Percentiles rank a stretch among this genome's conserved stretches.
Evolutionary conservation across 192 early-diverging fungal species (phyloP).

Genomic region (Backusella parvicylindrica): DNA sequence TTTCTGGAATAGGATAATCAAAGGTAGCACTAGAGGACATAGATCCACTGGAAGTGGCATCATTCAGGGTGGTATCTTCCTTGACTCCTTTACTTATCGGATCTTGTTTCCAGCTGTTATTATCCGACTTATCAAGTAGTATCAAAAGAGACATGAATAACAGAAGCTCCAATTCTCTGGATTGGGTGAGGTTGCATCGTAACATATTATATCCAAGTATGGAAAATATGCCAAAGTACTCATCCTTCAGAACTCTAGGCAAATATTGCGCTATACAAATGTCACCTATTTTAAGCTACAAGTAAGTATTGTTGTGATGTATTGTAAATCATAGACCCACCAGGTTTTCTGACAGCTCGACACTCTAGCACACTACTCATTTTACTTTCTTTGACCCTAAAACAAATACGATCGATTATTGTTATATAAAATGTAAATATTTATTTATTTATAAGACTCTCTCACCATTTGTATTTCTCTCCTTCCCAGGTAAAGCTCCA

Average conservation of each 20-base stretch:
- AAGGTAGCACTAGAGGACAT: not conserved
- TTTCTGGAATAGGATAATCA: slow-evolving; percentile 1
- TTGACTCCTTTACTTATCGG: not conserved
- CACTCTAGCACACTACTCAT: slow-evolving; percentile 18
- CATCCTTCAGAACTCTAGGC: slow-evolving; percentile 13
- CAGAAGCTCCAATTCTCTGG: slow-evolving; percentile 9
- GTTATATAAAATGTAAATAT: not conserved
- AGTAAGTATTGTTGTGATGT: not conserved
- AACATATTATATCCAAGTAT: slow-evolving; percentile 13
- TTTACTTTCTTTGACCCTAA: slow-evolving; percentile 17
- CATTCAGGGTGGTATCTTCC: not conserved
- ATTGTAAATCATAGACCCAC: not conserved
- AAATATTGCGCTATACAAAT: slow-evolving; percentile 20
- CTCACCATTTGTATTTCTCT: slow-evolving; percentile 19
- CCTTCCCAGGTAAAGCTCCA: slow-evolving; percentile 23
- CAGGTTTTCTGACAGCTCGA: not conserved
- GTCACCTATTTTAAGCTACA: not conserved
- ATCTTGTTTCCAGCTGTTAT: slow-evolving; percentile 4
- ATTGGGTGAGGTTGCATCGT: slow-evolving; percentile 5
- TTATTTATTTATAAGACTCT: not conserved
- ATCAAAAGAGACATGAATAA: slow-evolving; percentile 15
- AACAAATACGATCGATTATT: not conserved
- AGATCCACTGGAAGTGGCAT: not conserved
- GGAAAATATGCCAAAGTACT: slow-evolving; percentile 24
- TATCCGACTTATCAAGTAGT: slow-evolving; percentile 17